Conservation (phyloP, 306 rosid species). For the Quercus suber region DNA sequence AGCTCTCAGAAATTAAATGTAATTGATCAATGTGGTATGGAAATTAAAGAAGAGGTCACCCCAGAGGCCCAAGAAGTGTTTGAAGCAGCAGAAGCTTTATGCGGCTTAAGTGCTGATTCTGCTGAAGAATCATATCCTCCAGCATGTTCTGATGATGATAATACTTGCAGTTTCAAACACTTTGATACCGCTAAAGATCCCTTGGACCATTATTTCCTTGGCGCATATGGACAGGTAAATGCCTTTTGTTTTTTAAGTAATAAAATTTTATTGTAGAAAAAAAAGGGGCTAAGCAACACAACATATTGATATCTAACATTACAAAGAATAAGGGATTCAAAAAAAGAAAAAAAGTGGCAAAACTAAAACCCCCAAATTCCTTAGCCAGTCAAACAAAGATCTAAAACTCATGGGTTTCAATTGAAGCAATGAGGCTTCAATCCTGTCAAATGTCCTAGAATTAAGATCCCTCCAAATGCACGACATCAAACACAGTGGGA, state of each 20-base stretch:
- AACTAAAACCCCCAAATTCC: no score
- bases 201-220: conserved; percentile 75
- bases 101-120: conserved; percentile 31
- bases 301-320: no score
- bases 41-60: conserved; percentile 32
- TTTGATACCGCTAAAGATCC: conserved; percentile 89
- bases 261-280: no score
- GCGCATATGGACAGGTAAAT: conserved; percentile 81
- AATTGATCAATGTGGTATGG: conserved; percentile 29
- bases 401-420: no score
- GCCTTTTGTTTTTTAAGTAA: conserved; percentile 1
- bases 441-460: no score
- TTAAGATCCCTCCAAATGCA: no score
- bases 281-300: no score
- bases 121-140: conserved; percentile 34
- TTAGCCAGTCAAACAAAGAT: no score
- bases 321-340: no score
- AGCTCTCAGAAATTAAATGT: conserved; percentile 43
- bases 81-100: conserved; percentile 43
- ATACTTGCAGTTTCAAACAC: conserved; percentile 63
- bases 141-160: conserved; percentile 40
- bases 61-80: conserved; percentile 37
- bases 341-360: no score
- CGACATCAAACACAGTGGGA: no score
- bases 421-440: no score